Evolutionary conservation across 768 basidiomycete genomes (phyloP).

Genomic region (Trametes elegans): DNA sequence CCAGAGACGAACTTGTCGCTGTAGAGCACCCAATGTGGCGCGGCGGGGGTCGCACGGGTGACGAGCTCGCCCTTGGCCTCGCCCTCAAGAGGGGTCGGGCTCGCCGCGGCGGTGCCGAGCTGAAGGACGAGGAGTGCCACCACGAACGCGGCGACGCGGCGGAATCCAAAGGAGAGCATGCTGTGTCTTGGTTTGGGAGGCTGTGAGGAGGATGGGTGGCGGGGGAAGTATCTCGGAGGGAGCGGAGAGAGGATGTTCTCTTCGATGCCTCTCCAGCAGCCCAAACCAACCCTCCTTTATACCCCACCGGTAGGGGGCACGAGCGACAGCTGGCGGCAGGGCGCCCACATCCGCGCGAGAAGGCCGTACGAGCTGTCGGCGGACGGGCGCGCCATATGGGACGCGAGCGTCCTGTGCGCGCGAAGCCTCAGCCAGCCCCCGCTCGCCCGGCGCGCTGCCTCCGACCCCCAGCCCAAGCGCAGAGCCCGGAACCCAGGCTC

Average conservation of each 20-base stretch:
- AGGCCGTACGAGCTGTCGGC: constrained; percentile 16
- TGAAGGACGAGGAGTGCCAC: constrained; percentile 8
- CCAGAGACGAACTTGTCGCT: constrained; percentile 38
- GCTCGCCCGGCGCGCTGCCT: no score
- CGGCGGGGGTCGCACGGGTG: constrained; percentile 22
- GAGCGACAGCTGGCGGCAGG: no score
- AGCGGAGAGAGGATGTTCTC: neutral
- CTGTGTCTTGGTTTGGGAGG: neutral
- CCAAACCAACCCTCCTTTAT: neutral
- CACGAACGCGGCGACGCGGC: constrained; percentile 7
- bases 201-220: neutral
- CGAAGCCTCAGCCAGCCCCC: no score
- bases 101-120: neutral
- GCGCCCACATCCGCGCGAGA: no score
- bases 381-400: constrained; percentile 8
- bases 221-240: no score
- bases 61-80: constrained; percentile 6
- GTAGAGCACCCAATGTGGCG: constrained; percentile 42
- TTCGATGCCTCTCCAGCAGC: no score
- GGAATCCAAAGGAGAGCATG: constrained; percentile 14
- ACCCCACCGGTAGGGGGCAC: neutral
- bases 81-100: constrained; percentile 1
- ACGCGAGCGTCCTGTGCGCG: neutral
- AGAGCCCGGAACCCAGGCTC: no score
- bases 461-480: no score